Evolutionary conservation across 1,139 yeast species (phyloP).

Genomic region (Suhomyces maxii): DNA sequence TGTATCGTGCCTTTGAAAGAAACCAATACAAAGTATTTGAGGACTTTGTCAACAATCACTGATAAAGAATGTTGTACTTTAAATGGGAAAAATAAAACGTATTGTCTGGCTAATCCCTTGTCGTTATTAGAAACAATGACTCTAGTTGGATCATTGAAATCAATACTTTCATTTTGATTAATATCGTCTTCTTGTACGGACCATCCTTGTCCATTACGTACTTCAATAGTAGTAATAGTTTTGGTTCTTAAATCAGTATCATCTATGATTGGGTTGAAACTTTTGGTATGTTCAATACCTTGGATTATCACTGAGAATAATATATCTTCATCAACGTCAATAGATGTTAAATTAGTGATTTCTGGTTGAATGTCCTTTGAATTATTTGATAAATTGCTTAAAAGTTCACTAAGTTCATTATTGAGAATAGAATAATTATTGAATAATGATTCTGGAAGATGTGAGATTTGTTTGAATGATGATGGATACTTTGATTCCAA

Average conservation of each 20-base stretch:
- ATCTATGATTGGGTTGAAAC: constrained; percentile 6
- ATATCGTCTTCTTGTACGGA: constrained; percentile 32
- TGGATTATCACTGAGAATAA: constrained; percentile 39
- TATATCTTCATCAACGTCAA: constrained; percentile 42
- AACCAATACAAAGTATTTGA: constrained; percentile 53
- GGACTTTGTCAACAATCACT: constrained; percentile 25
- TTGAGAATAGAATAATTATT: constrained; percentile 36
- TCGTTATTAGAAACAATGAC: constrained; percentile 35
- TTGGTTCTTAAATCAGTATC: constrained; percentile 6
- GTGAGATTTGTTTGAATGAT: constrained; percentile 35
- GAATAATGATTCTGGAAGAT: constrained; percentile 39
- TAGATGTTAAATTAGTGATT: constrained; percentile 23
- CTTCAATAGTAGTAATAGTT: constrained; percentile 33
- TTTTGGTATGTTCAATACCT: constrained; percentile 25
- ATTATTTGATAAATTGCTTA: constrained; percentile 21
- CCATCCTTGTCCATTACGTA: constrained; percentile 49
- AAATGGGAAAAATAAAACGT: constrained; percentile 40
- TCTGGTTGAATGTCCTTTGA: constrained; percentile 23
- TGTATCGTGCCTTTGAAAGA: constrained; percentile 72
- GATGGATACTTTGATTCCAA: constrained; percentile 43
- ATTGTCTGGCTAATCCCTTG: constrained; percentile 18
- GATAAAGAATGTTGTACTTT: constrained; percentile 45
- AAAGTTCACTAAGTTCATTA: constrained; percentile 30
- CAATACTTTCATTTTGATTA: constrained; percentile 27
- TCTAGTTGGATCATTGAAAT: constrained; percentile 48